phyloP scores from a whole-genome alignment of 129 eudicot genomes.

The Logfia minima region DNA sequence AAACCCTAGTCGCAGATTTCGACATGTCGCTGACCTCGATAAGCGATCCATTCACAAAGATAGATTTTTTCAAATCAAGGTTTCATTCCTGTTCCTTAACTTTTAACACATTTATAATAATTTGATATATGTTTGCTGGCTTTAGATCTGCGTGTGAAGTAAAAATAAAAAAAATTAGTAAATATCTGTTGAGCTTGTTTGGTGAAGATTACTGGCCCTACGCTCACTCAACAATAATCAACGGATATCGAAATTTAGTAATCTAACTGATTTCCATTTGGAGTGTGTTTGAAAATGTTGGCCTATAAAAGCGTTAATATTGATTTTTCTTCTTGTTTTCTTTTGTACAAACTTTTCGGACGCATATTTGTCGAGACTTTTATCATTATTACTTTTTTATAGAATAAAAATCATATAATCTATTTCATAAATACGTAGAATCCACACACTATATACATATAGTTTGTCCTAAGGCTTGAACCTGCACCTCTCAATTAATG shows the following conservation, averaged over 20 bases:
- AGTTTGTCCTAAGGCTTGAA: too few relatives aligned
- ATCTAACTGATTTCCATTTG: not conserved
- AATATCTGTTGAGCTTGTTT: too few relatives aligned
- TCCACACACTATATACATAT: too few relatives aligned
- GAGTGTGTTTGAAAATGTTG: conserved; percentile 16
- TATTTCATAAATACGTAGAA: too few relatives aligned
- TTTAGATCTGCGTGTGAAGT: not conserved
- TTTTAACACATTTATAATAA: not conserved
- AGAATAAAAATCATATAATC: too few relatives aligned
- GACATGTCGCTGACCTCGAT: conserved; percentile 45
- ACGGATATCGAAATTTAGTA: not conserved
- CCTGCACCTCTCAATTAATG: too few relatives aligned
- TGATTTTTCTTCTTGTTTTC: not conserved
- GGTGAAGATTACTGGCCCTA: not conserved
- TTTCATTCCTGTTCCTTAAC: not conserved
- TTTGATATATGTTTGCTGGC: not conserved
- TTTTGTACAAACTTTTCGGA: not conserved
- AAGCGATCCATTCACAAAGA: conserved; percentile 22
- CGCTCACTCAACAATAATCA: not conserved
- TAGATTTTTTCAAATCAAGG: conserved; percentile 38
- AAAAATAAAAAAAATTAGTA: too few relatives aligned
- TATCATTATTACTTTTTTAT: too few relatives aligned
- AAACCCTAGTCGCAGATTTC: conserved; percentile 52
- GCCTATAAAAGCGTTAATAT: not conserved
- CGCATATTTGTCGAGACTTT: not conserved